These are phyloP conservation scores for Neonectria punicea DNA, from an alignment of 2,329 filamentous ascomycete genomes.

Conservation along the genomic window DNA sequence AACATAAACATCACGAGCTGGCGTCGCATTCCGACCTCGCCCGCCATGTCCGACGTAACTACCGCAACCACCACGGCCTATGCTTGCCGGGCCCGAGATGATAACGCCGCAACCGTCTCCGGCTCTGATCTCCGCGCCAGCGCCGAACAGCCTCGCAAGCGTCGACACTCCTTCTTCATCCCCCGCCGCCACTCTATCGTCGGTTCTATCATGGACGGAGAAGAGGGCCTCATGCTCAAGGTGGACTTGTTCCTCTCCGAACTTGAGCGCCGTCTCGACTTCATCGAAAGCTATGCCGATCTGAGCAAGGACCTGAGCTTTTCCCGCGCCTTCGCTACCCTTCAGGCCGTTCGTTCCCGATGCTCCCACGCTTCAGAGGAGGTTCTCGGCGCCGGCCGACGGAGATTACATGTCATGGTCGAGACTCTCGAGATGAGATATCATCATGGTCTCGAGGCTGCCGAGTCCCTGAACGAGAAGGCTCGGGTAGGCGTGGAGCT, in stretches of 20 bases:
- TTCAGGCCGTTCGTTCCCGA: constrained; percentile 86
- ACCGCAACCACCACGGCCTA: constrained; percentile 53
- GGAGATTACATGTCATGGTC: constrained; percentile 87
- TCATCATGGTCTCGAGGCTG: constrained; percentile 83
- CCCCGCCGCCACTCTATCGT: constrained; percentile 69
- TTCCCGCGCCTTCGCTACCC: constrained; percentile 83
- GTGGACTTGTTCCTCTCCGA: constrained; percentile 86
- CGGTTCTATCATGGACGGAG: constrained; percentile 69
- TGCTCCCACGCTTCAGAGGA: constrained; percentile 93
- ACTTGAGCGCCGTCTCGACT: constrained; percentile 85
- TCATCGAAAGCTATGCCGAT: constrained; percentile 88
- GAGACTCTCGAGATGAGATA: constrained; percentile 91
- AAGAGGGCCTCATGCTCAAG: constrained; percentile 70
- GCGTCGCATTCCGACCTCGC: constrained; percentile 21
- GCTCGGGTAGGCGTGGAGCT: constrained; percentile 87
- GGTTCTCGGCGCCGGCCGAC: constrained; percentile 85
- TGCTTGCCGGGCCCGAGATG: constrained; percentile 47
- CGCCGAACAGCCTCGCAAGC: constrained; percentile 46
- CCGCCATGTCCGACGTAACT: constrained; percentile 52
- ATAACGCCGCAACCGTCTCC: constrained; percentile 52
- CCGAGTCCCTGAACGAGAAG: constrained; percentile 91
- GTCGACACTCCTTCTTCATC: constrained; percentile 67
- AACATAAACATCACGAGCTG: constrained; percentile 23
- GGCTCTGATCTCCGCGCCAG: constrained; percentile 51
- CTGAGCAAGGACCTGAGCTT: constrained; percentile 85